Evolutionary conservation across 768 basidiomycete species (phyloP).

Genomic region (Termitomyces sp.): DNA sequence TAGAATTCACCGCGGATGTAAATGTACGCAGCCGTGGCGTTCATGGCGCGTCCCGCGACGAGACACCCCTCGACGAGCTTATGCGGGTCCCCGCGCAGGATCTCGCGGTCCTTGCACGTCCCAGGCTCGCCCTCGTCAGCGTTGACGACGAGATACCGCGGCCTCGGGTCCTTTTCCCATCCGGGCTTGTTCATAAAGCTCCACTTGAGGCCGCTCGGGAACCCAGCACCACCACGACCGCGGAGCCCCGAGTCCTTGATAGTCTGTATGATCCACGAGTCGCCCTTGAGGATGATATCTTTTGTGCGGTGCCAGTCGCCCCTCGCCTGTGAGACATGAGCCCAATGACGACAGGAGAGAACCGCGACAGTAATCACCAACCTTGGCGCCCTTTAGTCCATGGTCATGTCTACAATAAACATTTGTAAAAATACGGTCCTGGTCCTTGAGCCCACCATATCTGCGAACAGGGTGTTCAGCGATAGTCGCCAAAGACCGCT

Average conservation of each 20-base stretch:
- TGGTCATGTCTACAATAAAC: slow-evolving; percentile 85
- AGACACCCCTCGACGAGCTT: slow-evolving; percentile 98
- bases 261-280: slow-evolving; percentile 94
- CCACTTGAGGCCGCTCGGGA: slow-evolving; percentile 96
- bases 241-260: slow-evolving; percentile 96
- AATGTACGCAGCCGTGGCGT: slow-evolving; percentile 98
- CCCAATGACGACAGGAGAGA: neutral
- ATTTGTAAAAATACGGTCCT: slow-evolving; percentile 93
- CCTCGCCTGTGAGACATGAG: slow-evolving; percentile 34
- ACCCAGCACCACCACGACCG: slow-evolving; percentile 95
- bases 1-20: slow-evolving; percentile 99
- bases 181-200: slow-evolving; percentile 99
- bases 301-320: slow-evolving; percentile 99
- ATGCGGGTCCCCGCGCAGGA: slow-evolving; percentile 95
- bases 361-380: slow-evolving; percentile 32
- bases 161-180: slow-evolving; percentile 94
- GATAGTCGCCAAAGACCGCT: slow-evolving; percentile 62
- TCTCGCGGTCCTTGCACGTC: slow-evolving; percentile 98
- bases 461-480: slow-evolving; percentile 82
- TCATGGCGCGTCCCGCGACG: slow-evolving; percentile 95
- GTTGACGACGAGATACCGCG: slow-evolving; percentile 95
- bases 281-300: slow-evolving; percentile 91
- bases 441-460: slow-evolving; percentile 93
- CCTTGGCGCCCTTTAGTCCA: slow-evolving; percentile 88
- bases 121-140: slow-evolving; percentile 99